Evolutionary conservation across 495 filamentous ascomycete species (phyloP).

Genomic region (Podospora fimiseda): DNA sequence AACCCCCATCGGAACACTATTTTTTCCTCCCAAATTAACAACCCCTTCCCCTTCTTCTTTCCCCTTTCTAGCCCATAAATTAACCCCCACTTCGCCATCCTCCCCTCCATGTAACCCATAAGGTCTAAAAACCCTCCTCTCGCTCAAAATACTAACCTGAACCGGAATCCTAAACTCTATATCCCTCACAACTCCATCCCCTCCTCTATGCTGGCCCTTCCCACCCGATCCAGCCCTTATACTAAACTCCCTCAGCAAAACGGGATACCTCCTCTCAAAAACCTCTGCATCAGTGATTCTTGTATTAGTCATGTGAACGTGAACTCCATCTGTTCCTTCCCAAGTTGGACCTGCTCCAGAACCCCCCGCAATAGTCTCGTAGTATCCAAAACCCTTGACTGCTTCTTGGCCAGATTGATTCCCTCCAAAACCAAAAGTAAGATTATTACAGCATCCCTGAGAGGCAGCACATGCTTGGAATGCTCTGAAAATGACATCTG

Average conservation of each 20-base stretch:
- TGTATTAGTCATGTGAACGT: conserved; percentile 99
- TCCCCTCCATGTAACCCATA: conserved; percentile 88
- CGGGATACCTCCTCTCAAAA: conserved; percentile 91
- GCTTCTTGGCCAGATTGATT: conserved; percentile 58
- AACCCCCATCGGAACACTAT: conserved; percentile 76
- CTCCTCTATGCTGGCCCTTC: conserved; percentile 68
- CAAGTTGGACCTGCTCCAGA: conserved; percentile 81
- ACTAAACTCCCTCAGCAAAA: conserved; percentile 76
- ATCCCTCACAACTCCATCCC: conserved; percentile 85
- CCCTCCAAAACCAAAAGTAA: conserved; percentile 76
- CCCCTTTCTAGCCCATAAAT: conserved; percentile 76
- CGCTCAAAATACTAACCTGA: conserved; percentile 82
- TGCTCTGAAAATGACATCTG: conserved; percentile 86
- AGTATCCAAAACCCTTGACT: conserved; percentile 85
- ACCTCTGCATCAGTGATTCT: conserved; percentile 93
- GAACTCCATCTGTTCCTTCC: conserved; percentile 85
- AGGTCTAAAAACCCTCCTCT: conserved; percentile 78
- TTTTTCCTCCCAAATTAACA: conserved; percentile 89
- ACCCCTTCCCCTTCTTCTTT: conserved; percentile 51
- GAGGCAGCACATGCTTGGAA: conserved; percentile 86
- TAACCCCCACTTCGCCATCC: conserved; percentile 71
- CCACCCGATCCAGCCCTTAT: conserved; percentile 66
- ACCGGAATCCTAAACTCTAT: conserved; percentile 91
- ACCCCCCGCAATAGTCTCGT: conserved; percentile 94
- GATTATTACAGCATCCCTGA: conserved; percentile 92